phyloP scores from a whole-genome alignment of 805 yeast species.

The Ogataea minuta region DNA sequence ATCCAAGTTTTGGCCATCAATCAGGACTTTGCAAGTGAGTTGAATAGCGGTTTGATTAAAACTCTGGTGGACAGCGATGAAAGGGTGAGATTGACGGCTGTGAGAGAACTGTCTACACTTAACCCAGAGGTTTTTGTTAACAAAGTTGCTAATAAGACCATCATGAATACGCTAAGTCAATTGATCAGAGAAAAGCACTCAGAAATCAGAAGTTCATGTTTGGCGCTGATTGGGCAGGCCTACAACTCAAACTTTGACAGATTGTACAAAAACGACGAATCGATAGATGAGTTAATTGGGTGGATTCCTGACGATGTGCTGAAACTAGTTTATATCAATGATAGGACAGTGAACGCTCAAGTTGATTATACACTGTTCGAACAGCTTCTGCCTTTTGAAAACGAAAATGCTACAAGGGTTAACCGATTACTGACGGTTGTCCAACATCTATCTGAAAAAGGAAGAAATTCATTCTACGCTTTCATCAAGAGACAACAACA shows the following conservation, averaged over 20 bases:
- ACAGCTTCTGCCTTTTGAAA: slow-evolving; percentile 55
- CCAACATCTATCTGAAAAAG: slow-evolving; percentile 49
- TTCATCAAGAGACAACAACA: slow-evolving; percentile 68
- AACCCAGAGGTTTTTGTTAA: slow-evolving; percentile 46
- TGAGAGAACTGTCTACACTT: slow-evolving; percentile 48
- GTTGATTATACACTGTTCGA: slow-evolving; percentile 65
- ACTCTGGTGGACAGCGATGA: slow-evolving; percentile 76
- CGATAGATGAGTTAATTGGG: slow-evolving; percentile 35
- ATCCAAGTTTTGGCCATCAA: slow-evolving; percentile 46
- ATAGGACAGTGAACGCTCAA: slow-evolving; percentile 57
- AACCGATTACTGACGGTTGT: slow-evolving; percentile 51
- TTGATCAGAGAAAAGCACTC: slow-evolving; percentile 69
- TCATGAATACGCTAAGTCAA: slow-evolving; percentile 55
- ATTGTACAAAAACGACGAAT: slow-evolving; percentile 25
- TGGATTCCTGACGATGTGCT: slow-evolving; percentile 67
- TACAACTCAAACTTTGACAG: slow-evolving; percentile 47
- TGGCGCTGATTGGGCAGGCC: slow-evolving; percentile 51
- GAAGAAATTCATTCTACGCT: slow-evolving; percentile 65
- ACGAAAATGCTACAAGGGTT: slow-evolving; percentile 43
- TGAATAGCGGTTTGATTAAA: slow-evolving; percentile 57
- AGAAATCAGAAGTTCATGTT: slow-evolving; percentile 60
- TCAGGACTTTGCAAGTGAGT: slow-evolving; percentile 47
- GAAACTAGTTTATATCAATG: slow-evolving; percentile 71
- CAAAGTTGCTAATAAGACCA: slow-evolving; percentile 44
- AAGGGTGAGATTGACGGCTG: slow-evolving; percentile 62